Base-by-base conservation (phyloP, 2,329 filamentous ascomycete species). In the Arthrinium phaeospermum region DNA sequence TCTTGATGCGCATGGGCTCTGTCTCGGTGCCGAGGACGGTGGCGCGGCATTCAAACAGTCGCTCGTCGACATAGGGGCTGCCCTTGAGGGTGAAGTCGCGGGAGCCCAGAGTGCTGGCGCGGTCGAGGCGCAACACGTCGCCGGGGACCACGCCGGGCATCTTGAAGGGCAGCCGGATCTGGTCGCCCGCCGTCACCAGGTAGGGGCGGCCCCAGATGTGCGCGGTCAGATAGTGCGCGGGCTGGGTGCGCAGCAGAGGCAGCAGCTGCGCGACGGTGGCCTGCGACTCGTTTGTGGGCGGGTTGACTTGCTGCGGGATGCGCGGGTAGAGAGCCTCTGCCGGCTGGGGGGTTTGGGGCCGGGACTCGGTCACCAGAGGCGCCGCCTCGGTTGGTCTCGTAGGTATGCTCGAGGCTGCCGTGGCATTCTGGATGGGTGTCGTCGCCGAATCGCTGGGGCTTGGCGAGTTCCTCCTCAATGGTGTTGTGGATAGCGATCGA, bases 21-120 rank as follows among this genome's bases (percentile, higher is more conserved):
- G 90, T 89, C 84, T 98, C 96, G 8, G 93, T 90, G 7, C 95
- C 96, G 74, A 96, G 88, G 37, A 99, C 95, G 46, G 92, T 90
- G 22, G 95, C 94, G 72, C 95, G 89, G 82, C 95, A 98, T 80
- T 94, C 92, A 78, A 95, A 98, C 72, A 98, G 83, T 71, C 91
- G 85, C 82, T 96, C 92, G 81, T 98, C 95, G 74, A 98, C 84
- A 80, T 93, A 96, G n/a, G 93, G 91, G 5, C 88, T 85, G 6
- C 93, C 94, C 82, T 95, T 94, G 75, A 98, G 86, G 6, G 96
- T 98, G 84, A 94, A 97, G 82, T 98, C 96, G 75, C 96, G 89
- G 76, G 92, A 96, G 41, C 96, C 96, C 64, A 99, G 85, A 71
- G 92, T 86, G 53, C 91, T 92, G 34, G 95, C 96, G 71, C 95